phyloP scores from a whole-genome alignment of 768 basidiomycete species.

The Tricholoma sp. region DNA sequence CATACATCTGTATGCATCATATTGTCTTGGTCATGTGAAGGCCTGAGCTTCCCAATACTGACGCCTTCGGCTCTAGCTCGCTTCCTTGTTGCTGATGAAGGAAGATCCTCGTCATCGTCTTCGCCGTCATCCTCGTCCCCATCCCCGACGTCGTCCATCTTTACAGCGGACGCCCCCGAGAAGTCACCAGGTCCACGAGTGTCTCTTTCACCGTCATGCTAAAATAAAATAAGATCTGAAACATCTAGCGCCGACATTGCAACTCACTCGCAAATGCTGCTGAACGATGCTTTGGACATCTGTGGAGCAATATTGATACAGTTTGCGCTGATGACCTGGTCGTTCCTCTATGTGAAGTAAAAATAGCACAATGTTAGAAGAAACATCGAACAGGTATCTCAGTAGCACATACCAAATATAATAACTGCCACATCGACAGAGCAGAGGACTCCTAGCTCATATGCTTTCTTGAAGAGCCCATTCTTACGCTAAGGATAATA shows the following conservation, averaged over 20 bases:
- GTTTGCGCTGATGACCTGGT: slow-evolving; percentile 73
- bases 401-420: slow-evolving; percentile 51
- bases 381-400: not conserved
- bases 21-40: not conserved
- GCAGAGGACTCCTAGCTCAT: slow-evolving; percentile 86
- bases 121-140: slow-evolving; percentile 31
- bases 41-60: not conserved
- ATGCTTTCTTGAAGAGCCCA: slow-evolving; percentile 88
- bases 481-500: slow-evolving; percentile 65
- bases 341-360: slow-evolving; percentile 58
- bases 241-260: not conserved
- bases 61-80: not conserved
- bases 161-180: slow-evolving; percentile 26
- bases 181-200: slow-evolving; percentile 43
- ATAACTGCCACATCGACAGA: slow-evolving; percentile 87
- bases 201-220: slow-evolving; percentile 50
- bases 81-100: not conserved
- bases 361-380: slow-evolving; percentile 35
- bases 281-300: slow-evolving; percentile 69
- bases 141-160: slow-evolving; percentile 29
- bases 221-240: slow-evolving; percentile 9
- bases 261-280: slow-evolving; percentile 49
- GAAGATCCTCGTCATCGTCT: not conserved
- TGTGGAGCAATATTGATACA: slow-evolving; percentile 75
- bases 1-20: not conserved